Conservation (phyloP, 2,329 filamentous ascomycete genomes). For the Botrytis medusae region DNA sequence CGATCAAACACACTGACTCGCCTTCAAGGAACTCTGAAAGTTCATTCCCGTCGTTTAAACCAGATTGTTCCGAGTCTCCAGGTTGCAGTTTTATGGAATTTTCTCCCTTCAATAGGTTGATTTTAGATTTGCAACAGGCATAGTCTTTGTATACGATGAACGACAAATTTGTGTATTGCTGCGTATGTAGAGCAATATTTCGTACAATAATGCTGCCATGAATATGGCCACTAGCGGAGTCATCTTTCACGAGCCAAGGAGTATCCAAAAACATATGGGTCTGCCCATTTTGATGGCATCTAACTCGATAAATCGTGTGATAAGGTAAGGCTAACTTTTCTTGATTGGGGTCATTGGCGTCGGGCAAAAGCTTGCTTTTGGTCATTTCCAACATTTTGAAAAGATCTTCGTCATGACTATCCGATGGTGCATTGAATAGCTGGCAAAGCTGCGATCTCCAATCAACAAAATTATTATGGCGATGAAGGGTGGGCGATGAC, state of each 20-base stretch:
- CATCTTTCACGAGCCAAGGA: conserved; percentile 11
- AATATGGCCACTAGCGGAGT: not conserved
- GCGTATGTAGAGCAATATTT: conserved; percentile 15
- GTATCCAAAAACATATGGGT: conserved; percentile 19
- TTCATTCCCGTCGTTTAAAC: not conserved
- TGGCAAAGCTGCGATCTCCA: conserved; percentile 22
- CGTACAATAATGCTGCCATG: conserved; percentile 19
- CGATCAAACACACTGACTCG: conserved; percentile 17
- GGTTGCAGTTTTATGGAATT: not conserved
- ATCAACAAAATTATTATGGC: conserved; percentile 12
- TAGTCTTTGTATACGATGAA: conserved; percentile 21
- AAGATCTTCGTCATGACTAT: conserved; percentile 21
- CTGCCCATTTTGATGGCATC: conserved; percentile 3
- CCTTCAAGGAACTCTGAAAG: conserved; percentile 1
- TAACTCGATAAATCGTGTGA: conserved; percentile 21
- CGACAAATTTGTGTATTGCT: conserved; percentile 12
- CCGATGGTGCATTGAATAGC: conserved; percentile 16
- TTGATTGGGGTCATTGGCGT: not conserved
- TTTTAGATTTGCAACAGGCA: conserved; percentile 3
- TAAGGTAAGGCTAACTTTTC: conserved; percentile 19
- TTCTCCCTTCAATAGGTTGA: not conserved
- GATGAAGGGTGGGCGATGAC: conserved; percentile 17
- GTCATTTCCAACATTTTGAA: conserved; percentile 21
- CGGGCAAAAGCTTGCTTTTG: conserved; percentile 9
- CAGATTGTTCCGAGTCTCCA: not conserved